Conservation (phyloP, 2,329 filamentous ascomycete species). For the Aspergillus novofumigatus region DNA sequence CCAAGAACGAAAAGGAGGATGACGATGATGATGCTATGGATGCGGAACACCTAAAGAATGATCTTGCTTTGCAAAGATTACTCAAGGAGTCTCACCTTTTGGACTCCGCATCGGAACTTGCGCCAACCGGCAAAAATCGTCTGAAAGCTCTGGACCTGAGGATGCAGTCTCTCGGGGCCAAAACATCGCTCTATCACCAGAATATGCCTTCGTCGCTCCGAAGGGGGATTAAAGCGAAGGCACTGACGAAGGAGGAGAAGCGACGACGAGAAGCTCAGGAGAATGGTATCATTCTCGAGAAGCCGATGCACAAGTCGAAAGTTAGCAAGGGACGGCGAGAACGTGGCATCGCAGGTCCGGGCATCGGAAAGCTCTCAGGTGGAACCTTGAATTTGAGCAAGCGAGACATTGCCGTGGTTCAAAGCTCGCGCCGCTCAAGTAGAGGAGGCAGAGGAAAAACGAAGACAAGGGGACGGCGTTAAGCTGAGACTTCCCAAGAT, state of each 20-base stretch:
- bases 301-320: conserved; percentile 35
- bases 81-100: conserved; percentile 90
- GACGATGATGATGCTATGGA: conserved; percentile 56
- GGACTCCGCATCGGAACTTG: conserved; percentile 52
- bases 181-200: conserved; percentile 66
- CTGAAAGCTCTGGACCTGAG: conserved; percentile 81
- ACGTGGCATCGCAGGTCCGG: conserved; percentile 67
- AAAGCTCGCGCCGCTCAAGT: conserved; percentile 46
- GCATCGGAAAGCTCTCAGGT: conserved; percentile 73
- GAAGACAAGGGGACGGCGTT: conserved; percentile 33
- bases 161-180: conserved; percentile 75
- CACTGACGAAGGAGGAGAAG: conserved; percentile 61
- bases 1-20: conserved; percentile 26
- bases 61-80: conserved; percentile 85
- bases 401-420: conserved; percentile 69
- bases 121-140: conserved; percentile 65
- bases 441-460: conserved; percentile 12
- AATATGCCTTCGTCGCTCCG: conserved; percentile 87
- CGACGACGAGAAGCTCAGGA: conserved; percentile 76
- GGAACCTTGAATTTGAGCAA: conserved; percentile 76
- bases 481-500: not conserved
- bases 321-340: conserved; percentile 46
- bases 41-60: conserved; percentile 73
- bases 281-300: conserved; percentile 85
- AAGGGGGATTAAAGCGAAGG: conserved; percentile 75